Percentiles rank a stretch among this genome's conserved stretches.
phyloP scores from a whole-genome alignment of 2,329 filamentous ascomycete species.

The Alternaria infectoria region DNA sequence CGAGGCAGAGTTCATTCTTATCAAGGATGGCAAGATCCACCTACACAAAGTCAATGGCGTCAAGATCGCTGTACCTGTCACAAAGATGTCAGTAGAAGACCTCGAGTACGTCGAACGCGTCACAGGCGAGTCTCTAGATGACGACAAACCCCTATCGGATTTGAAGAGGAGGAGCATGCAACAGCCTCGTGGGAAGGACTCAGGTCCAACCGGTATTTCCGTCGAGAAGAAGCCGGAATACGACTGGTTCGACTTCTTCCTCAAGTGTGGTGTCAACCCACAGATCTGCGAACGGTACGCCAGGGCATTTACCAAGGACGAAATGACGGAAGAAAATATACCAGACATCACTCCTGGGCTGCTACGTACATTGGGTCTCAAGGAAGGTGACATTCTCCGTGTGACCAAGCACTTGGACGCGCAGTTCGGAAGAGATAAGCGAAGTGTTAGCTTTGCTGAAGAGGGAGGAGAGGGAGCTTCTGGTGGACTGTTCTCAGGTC shows the following conservation, averaged over 20 bases:
- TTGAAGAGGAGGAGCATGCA: slow-evolving; percentile 64
- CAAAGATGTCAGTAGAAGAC: slow-evolving; percentile 95
- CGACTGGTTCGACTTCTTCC: slow-evolving; percentile 99
- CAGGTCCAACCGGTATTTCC: slow-evolving; percentile 63
- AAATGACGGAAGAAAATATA: slow-evolving; percentile 93
- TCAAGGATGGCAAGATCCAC: slow-evolving; percentile 96
- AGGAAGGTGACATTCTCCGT: slow-evolving; percentile 95
- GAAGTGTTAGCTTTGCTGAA: slow-evolving; percentile 62
- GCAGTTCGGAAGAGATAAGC: slow-evolving; percentile 71
- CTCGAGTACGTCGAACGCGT: slow-evolving; percentile 90
- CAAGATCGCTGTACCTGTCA: slow-evolving; percentile 94
- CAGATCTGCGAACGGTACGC: slow-evolving; percentile 94
- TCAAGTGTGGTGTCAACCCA: slow-evolving; percentile 87
- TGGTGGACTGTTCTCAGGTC: slow-evolving; percentile 86
- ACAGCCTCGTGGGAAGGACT: slow-evolving; percentile 55
- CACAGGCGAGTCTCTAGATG: slow-evolving; percentile 86
- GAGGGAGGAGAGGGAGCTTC: slow-evolving; percentile 67
- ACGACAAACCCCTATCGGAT: slow-evolving; percentile 91
- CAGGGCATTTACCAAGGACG: slow-evolving; percentile 85
- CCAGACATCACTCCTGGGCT: slow-evolving; percentile 86
- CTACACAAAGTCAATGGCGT: slow-evolving; percentile 97
- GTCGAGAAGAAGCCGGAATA: slow-evolving; percentile 77
- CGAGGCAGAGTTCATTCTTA: slow-evolving; percentile 92
- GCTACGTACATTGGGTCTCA: slow-evolving; percentile 86
- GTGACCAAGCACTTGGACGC: slow-evolving; percentile 88